Conservation (phyloP, 345 rosid genomes). For the Pugionium cornutum region DNA sequence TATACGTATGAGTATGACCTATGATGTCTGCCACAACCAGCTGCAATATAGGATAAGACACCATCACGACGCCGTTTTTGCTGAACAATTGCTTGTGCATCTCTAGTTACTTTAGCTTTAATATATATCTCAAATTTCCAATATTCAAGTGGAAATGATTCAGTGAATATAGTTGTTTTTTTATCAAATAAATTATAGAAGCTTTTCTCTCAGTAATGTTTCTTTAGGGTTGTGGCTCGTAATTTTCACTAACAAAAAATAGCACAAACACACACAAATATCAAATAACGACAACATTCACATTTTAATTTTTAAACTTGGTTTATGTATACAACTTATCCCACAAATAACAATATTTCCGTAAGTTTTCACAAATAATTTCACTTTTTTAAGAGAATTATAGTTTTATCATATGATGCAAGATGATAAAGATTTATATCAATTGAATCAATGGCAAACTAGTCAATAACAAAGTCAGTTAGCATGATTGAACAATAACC, state of each 20-base stretch:
- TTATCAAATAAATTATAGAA: no score
- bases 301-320: no score
- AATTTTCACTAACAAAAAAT: no score
- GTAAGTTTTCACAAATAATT: not conserved
- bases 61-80: constrained; percentile 45
- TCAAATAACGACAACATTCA: no score
- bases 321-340: not conserved
- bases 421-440: no score
- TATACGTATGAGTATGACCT: constrained; percentile 36
- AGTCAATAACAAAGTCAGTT: no score
- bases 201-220: not conserved
- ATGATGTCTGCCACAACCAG: constrained; percentile 43
- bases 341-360: not conserved
- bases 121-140: not conserved
- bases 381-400: not conserved
- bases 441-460: no score
- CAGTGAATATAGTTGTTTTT: not conserved
- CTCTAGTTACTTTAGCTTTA: constrained; percentile 35
- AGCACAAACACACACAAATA: not conserved
- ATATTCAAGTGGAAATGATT: not conserved
- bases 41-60: constrained; percentile 42
- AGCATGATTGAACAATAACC: no score
- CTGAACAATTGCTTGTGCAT: constrained; percentile 28
- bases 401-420: no score
- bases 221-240: not conserved